These are phyloP conservation scores for Chlamydomonas incerta DNA, from an alignment of 139 green algal genomes.

Conservation along the genomic window DNA sequence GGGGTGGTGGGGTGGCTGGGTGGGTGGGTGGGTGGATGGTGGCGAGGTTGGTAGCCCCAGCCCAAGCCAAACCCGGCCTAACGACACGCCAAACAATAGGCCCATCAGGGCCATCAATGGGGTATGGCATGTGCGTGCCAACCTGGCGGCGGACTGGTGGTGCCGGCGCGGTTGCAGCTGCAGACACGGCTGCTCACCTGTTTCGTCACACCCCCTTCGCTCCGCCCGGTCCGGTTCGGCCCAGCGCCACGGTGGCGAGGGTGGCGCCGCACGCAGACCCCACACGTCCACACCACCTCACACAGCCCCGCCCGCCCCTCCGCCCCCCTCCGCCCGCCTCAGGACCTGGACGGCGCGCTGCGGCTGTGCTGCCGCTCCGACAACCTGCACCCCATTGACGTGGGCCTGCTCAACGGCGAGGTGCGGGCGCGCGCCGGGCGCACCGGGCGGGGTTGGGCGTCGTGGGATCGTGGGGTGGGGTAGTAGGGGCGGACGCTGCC, in stretches of 20 bases:
- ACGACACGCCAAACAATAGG: too few relatives aligned
- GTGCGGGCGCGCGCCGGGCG: not conserved
- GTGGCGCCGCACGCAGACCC: too few relatives aligned
- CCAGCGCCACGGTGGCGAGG: too few relatives aligned
- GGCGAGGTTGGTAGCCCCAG: not conserved
- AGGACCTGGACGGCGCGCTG: slow-evolving; percentile 55
- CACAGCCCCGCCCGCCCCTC: not conserved
- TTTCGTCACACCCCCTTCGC: not conserved
- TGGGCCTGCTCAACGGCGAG: slow-evolving; percentile 58
- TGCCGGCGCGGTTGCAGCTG: too few relatives aligned
- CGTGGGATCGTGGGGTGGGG: not conserved
- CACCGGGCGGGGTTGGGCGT: not conserved
- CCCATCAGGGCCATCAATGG: too few relatives aligned
- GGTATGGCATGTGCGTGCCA: too few relatives aligned
- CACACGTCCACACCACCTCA: not conserved
- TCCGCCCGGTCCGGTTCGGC: too few relatives aligned
- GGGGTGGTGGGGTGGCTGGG: not conserved
- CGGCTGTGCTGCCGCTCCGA: slow-evolving; percentile 41
- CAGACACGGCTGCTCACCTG: too few relatives aligned
- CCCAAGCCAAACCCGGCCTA: too few relatives aligned
- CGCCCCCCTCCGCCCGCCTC: not conserved
- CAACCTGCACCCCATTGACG: slow-evolving; percentile 46
- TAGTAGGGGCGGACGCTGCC: too few relatives aligned
- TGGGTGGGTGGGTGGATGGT: not conserved
- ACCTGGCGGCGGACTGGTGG: too few relatives aligned